phyloP scores from a whole-genome alignment of 2,329 filamentous ascomycete genomes.

The Trichoderma atroviride region DNA sequence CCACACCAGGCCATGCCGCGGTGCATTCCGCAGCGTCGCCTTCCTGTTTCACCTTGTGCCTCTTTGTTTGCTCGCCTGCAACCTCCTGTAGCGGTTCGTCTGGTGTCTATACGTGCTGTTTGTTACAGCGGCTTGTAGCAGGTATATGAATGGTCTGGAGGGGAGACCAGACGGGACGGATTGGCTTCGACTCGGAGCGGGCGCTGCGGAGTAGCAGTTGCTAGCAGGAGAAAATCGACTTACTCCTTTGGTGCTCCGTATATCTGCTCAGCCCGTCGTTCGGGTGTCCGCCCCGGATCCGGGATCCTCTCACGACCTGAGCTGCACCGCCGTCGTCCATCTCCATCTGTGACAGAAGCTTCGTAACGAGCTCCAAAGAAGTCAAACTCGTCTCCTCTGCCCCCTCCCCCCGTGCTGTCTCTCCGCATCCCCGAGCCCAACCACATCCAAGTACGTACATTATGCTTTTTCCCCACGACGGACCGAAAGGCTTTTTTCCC shows the following conservation, averaged over 20 bases:
- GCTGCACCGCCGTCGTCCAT: constrained; percentile 12
- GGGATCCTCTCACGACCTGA: neutral
- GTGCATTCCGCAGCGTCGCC: constrained; percentile 14
- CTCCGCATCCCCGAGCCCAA: constrained; percentile 13
- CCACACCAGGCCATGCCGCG: neutral
- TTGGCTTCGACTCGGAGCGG: neutral
- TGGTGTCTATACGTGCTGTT: neutral
- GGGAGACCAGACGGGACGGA: neutral
- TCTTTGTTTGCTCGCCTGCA: constrained; percentile 17
- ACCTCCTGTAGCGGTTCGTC: neutral
- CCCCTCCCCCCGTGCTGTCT: neutral
- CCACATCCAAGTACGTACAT: neutral
- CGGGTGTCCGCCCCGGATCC: constrained; percentile 23
- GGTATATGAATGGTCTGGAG: neutral
- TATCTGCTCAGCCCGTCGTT: constrained; percentile 11
- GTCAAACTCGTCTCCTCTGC: neutral
- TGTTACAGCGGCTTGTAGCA: too few species aligned
- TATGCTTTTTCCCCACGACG: constrained; percentile 20
- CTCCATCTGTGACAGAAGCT: constrained; percentile 7
- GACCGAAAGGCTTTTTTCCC: constrained; percentile 23
- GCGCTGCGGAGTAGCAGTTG: constrained; percentile 12
- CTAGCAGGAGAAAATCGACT: neutral
- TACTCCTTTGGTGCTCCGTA: constrained; percentile 1
- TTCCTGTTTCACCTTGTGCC: constrained; percentile 18
- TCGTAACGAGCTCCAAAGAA: constrained; percentile 7